phyloP scores from a whole-genome alignment of 2,329 filamentous ascomycete genomes.

The Cercospora sesami region DNA sequence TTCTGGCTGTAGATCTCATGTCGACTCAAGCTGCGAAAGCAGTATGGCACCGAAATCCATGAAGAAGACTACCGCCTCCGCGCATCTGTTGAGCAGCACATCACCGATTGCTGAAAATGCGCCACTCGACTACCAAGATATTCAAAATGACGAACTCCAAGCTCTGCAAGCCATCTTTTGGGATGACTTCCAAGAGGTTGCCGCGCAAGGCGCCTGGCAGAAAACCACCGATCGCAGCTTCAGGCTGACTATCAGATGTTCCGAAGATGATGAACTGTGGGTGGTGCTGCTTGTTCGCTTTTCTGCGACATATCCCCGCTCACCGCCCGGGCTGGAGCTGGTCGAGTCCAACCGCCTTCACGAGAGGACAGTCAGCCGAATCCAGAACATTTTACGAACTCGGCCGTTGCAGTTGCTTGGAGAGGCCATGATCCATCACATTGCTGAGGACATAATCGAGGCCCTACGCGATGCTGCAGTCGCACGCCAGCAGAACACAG shows the following conservation, averaged over 20 bases:
- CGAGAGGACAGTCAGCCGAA: slow-evolving; percentile 68
- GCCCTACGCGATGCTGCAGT: slow-evolving; percentile 83
- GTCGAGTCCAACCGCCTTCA: slow-evolving; percentile 65
- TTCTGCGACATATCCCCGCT: slow-evolving; percentile 88
- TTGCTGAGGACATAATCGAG: slow-evolving; percentile 62
- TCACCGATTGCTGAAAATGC: slow-evolving; percentile 28
- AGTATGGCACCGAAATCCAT: slow-evolving; percentile 51
- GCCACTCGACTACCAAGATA: slow-evolving; percentile 70
- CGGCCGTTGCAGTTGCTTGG: slow-evolving; percentile 66
- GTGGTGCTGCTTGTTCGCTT: slow-evolving; percentile 75
- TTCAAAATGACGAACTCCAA: slow-evolving; percentile 84
- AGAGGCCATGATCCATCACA: slow-evolving; percentile 65
- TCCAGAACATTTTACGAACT: slow-evolving; percentile 67
- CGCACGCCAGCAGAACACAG: slow-evolving; percentile 68
- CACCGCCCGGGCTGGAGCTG: slow-evolving; percentile 69
- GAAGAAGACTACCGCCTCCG: slow-evolving; percentile 38
- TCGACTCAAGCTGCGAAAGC: slow-evolving; percentile 11
- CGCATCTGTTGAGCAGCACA: slow-evolving; percentile 26
- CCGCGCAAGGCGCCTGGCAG: slow-evolving; percentile 71
- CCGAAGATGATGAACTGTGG: slow-evolving; percentile 69
- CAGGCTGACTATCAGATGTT: slow-evolving; percentile 73
- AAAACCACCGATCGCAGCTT: slow-evolving; percentile 82
- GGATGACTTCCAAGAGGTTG: slow-evolving; percentile 78
- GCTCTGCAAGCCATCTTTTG: slow-evolving; percentile 84
- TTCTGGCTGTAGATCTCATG: slow-evolving; percentile 6